Evolutionary conservation across 1,284 basidiomycete species (phyloP), one percentile per base, ranked within the genome.

Genomic region (Meripilus lineatus): DNA sequence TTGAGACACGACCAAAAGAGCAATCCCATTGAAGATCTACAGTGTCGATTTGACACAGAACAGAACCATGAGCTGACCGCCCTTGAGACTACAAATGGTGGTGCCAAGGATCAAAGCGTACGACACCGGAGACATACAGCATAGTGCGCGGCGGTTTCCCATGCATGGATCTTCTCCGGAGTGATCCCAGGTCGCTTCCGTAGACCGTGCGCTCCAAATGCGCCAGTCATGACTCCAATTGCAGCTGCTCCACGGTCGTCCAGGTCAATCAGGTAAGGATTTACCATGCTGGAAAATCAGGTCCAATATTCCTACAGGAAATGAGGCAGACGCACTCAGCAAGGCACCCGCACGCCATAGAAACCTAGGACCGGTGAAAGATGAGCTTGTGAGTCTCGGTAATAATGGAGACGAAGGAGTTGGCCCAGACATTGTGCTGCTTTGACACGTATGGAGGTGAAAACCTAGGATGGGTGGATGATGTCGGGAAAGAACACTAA

Each of bases 1-100:
- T 54, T 83, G 64, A 0, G 86, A 89, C 20, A 91, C 63, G 6
- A 81, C 66, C 50, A 92, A 66, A 32, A 92, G 65, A 0, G 76
- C 85, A 14, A 93, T 70, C 13, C 89, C 90, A 54, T 92, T 91
- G 60, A 77, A 82, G 39, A 91, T 73, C 82, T 88, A 26, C 32
- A 42, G n/a, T 13, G 6, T 11, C 23, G 30, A 26, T 10, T 32
- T 30, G 10, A 30, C n/a, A 10, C 28, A 30, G 28, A 10, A n/a
- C n/a, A n/a, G n/a, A n/a, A n/a, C n/a, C n/a, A n/a, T n/a, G n/a
- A n/a, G n/a, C n/a, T n/a, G 7, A 23, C 24, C 35, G 22, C 34
- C 26, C n/a, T n/a, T n/a, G n/a, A n/a, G n/a, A n/a, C n/a, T 11
- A 24, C 32, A 33, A 36, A 22, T 7, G 34, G 49, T 37, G 18